Evolutionary conservation across 176 grass and related monocot genomes (phyloP).

Genomic region (Oryza coarctata): DNA sequence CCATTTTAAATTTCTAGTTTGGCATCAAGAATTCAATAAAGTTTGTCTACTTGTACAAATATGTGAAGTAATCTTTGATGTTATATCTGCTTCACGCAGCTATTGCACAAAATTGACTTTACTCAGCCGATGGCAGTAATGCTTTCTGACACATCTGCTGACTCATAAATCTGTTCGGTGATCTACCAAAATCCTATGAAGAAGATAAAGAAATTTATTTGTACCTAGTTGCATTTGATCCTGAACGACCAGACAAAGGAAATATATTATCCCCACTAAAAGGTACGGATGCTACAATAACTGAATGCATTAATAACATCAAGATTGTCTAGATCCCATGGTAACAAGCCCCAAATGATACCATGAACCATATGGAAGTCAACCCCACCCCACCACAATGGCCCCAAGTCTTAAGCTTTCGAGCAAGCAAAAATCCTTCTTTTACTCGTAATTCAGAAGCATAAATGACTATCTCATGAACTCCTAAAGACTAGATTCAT

Average conservation of each 20-base stretch:
- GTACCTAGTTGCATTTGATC: slow-evolving; percentile 6
- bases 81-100: background rate
- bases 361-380: slow-evolving; percentile 38
- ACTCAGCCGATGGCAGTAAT: slow-evolving; percentile 16
- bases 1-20: slow-evolving; percentile 20
- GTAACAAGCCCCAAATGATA: slow-evolving; percentile 32
- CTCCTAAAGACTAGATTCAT: background rate
- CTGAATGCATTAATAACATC: slow-evolving; percentile 37
- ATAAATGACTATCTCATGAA: background rate
- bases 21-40: slow-evolving; percentile 18
- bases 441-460: slow-evolving; percentile 18
- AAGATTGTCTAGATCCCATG: slow-evolving; percentile 29
- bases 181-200: slow-evolving; percentile 21
- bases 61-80: slow-evolving; percentile 9
- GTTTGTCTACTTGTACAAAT: slow-evolving; percentile 40
- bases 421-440: background rate
- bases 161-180: slow-evolving; percentile 12
- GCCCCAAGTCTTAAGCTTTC: slow-evolving; percentile 3
- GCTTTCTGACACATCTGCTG: background rate
- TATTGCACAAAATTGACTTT: slow-evolving; percentile 18
- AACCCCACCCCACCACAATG: slow-evolving; percentile 30
- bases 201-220: slow-evolving; percentile 20
- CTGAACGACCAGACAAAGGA: slow-evolving; percentile 17
- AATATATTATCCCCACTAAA: slow-evolving; percentile 4
- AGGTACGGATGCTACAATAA: slow-evolving; percentile 28